Percentiles rank a stretch among this genome's conserved stretches.
phyloP scores from a whole-genome alignment of 768 basidiomycete species.

The Lactifluus hygrophoroides region DNA sequence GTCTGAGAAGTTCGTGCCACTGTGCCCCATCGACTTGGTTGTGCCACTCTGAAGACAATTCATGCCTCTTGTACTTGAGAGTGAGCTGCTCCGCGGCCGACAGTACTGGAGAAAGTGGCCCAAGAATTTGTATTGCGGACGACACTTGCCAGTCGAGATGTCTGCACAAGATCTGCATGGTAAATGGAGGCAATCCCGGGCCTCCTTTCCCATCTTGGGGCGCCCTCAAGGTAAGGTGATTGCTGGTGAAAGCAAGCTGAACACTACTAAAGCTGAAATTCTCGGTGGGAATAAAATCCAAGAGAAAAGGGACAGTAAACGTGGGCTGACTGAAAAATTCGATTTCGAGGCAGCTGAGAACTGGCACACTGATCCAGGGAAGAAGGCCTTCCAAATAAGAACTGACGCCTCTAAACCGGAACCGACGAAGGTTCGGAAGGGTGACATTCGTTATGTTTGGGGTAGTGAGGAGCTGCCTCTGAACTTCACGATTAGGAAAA shows the following conservation, averaged over 20 bases:
- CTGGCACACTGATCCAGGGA: not conserved
- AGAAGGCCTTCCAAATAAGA: not conserved
- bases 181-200: not conserved
- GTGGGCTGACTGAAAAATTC: not conserved
- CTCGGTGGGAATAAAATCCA: not conserved
- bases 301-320: not conserved
- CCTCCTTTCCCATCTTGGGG: not conserved
- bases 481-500: not conserved
- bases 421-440: not conserved
- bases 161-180: not conserved
- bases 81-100: not conserved
- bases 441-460: not conserved
- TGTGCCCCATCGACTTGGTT: not conserved
- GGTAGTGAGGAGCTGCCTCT: not conserved
- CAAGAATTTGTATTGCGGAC: not conserved
- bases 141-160: not conserved
- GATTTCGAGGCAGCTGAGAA: not conserved
- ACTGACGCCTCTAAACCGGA: not conserved
- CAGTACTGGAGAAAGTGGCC: not conserved
- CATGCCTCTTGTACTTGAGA: not conserved
- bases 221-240: rapidly evolving
- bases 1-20: not conserved
- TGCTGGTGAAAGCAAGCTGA: not conserved
- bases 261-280: not conserved
- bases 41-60: not conserved